Evolutionary conservation across 176 grass and related monocot genomes (phyloP).

Genomic region (Eragrostis curvula): DNA sequence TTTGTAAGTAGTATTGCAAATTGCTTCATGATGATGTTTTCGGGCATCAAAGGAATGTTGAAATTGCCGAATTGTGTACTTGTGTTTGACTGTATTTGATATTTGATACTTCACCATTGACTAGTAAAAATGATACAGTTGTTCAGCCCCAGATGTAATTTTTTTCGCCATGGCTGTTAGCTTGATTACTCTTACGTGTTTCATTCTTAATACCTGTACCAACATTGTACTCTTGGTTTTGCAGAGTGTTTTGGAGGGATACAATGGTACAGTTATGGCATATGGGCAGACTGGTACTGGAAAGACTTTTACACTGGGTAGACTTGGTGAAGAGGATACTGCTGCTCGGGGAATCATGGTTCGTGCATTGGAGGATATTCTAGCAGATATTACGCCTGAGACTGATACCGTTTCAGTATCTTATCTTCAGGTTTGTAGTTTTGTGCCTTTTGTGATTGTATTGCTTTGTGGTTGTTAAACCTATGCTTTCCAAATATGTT

Average conservation of each 20-base stretch:
- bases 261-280: conserved; percentile 99
- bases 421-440: conserved; percentile 86
- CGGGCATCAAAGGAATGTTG: background rate
- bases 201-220: conserved; percentile 7
- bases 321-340: conserved; percentile 96
- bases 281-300: conserved; percentile 99
- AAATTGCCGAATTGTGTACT: background rate
- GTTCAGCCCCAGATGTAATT: conserved; percentile 9
- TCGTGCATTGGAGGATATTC: conserved; percentile 98
- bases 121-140: background rate
- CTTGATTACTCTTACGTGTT: conserved; percentile 28
- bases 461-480: conserved; percentile 2
- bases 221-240: conserved; percentile 35
- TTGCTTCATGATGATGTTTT: conserved; percentile 4
- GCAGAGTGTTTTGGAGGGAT: conserved; percentile 96
- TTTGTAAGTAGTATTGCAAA: conserved; percentile 17
- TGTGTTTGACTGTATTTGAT: background rate
- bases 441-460: conserved; percentile 4
- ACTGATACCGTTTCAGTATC: conserved; percentile 87
- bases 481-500: conserved; percentile 18
- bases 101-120: conserved; percentile 6
- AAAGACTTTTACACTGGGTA: conserved; percentile 98
- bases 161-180: background rate
- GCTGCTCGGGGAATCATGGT: conserved; percentile 98
- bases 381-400: conserved; percentile 77